Conservation (phyloP, 2,329 filamentous ascomycete species). For the Fusarium sp. region DNA sequence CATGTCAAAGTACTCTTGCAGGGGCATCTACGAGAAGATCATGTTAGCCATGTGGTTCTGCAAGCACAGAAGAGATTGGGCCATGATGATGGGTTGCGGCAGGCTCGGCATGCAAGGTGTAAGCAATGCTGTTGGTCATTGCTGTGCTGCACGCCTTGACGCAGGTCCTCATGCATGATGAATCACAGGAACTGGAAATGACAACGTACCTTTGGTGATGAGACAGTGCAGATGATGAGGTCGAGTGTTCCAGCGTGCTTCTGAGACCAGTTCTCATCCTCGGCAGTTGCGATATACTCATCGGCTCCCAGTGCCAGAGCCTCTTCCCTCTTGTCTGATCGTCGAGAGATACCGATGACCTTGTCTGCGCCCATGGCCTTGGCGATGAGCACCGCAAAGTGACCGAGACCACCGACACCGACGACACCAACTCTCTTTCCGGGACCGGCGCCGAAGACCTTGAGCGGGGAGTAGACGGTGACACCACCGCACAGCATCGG, state of each 20-base stretch:
- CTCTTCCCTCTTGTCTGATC: conserved; percentile 66
- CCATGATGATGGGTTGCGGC: not conserved
- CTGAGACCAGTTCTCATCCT: conserved; percentile 63
- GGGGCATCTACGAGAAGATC: conserved; percentile 27
- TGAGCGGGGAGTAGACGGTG: conserved; percentile 80
- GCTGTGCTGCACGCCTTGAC: not conserved
- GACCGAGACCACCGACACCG: conserved; percentile 74
- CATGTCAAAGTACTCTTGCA: conserved; percentile 30
- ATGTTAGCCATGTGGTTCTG: not conserved
- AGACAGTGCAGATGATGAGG: conserved; percentile 78
- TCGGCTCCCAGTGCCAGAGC: conserved; percentile 66
- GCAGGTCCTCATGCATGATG: not conserved
- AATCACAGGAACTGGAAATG: not conserved
- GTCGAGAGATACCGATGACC: conserved; percentile 67
- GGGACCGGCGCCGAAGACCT: conserved; percentile 55
- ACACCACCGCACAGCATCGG: conserved; percentile 87
- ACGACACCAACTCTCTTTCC: conserved; percentile 75
- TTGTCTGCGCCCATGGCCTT: conserved; percentile 72
- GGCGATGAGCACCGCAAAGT: conserved; percentile 75
- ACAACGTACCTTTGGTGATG: conserved; percentile 54
- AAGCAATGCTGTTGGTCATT: not conserved
- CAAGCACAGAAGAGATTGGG: not conserved
- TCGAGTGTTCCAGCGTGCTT: conserved; percentile 71
- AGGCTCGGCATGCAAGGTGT: not conserved
- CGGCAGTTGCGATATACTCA: conserved; percentile 67